Evolutionary conservation across 192 early-diverging fungal species (phyloP).

Genomic region (Linnemannia zychae): DNA sequence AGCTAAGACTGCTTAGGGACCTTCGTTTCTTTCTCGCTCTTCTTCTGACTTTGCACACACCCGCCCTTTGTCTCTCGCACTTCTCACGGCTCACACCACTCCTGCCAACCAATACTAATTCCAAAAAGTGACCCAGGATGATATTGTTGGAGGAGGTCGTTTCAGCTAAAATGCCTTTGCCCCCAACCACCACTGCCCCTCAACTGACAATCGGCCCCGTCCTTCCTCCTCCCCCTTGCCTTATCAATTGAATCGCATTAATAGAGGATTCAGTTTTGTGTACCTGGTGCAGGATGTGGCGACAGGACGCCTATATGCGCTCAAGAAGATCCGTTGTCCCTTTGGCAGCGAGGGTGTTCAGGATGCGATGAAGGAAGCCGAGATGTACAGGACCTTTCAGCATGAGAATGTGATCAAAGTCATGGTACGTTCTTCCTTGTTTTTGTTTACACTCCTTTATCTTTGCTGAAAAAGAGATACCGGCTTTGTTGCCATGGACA

Average conservation of each 20-base stretch:
- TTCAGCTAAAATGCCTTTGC: background rate
- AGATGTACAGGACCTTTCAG: conserved; percentile 74
- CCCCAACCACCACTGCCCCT: background rate
- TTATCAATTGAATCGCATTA: background rate
- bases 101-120: background rate
- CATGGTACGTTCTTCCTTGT: conserved; percentile 55
- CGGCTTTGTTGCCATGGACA: background rate
- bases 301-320: conserved; percentile 63
- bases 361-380: conserved; percentile 76
- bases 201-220: background rate
- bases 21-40: background rate
- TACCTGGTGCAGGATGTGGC: conserved; percentile 70
- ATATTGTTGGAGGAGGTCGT: background rate
- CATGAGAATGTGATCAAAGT: conserved; percentile 77
- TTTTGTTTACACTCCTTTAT: background rate
- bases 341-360: conserved; percentile 69
- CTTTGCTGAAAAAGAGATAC: background rate
- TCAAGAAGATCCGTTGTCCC: conserved; percentile 79
- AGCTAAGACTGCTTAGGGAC: background rate
- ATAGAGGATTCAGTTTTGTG: conserved; percentile 80
- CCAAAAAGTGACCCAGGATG: background rate
- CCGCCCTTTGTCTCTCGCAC: background rate
- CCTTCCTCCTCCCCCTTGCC: background rate
- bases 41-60: background rate
- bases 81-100: background rate